phyloP scores from a whole-genome alignment of 2,329 filamentous ascomycete genomes.

The Beauveria scarabaeidicola region DNA sequence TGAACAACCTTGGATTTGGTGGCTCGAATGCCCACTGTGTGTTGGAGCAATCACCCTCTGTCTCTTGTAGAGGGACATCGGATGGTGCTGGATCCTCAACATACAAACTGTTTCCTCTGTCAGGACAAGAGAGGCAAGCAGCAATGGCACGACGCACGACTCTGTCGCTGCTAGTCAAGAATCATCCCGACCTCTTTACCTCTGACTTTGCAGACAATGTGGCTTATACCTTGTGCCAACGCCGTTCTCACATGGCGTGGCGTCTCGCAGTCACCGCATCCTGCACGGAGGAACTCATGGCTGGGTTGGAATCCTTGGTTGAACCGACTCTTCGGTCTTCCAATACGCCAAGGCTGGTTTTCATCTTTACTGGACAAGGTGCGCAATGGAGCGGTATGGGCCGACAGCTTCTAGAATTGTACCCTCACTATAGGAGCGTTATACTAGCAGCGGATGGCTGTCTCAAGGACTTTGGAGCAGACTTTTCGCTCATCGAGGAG shows the following conservation, averaged over 20 bases:
- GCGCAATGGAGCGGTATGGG: slow-evolving; percentile 32
- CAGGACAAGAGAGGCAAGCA: too few species aligned
- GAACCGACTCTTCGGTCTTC: slow-evolving; percentile 14
- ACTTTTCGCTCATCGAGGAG: slow-evolving; percentile 30
- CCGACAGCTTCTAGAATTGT: slow-evolving; percentile 25
- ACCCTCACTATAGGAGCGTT: slow-evolving; percentile 26
- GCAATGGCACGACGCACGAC: slow-evolving; percentile 21
- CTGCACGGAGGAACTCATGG: slow-evolving; percentile 34
- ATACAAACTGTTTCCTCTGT: too few species aligned
- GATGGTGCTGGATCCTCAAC: too few species aligned
- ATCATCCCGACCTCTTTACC: too few species aligned
- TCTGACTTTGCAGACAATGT: slow-evolving; percentile 33
- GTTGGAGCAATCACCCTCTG: slow-evolving; percentile 33
- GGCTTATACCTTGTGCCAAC: slow-evolving; percentile 39
- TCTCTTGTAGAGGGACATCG: slow-evolving; percentile 31
- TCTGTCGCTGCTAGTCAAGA: slow-evolving; percentile 22
- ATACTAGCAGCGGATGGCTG: slow-evolving; percentile 25
- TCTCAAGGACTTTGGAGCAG: slow-evolving; percentile 24
- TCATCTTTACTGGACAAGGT: slow-evolving; percentile 34
- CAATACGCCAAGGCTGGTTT: slow-evolving; percentile 19
- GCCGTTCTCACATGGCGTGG: slow-evolving; percentile 35
- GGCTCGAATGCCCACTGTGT: slow-evolving; percentile 35
- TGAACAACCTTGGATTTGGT: too few species aligned
- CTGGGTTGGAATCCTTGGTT: not conserved
- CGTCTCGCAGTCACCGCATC: slow-evolving; percentile 34